A percentile compares a stretch with the other conserved stretches of the same genome.
Conservation (phyloP, 2,329 filamentous ascomycete genomes). For the Alternaria arborescens region DNA sequence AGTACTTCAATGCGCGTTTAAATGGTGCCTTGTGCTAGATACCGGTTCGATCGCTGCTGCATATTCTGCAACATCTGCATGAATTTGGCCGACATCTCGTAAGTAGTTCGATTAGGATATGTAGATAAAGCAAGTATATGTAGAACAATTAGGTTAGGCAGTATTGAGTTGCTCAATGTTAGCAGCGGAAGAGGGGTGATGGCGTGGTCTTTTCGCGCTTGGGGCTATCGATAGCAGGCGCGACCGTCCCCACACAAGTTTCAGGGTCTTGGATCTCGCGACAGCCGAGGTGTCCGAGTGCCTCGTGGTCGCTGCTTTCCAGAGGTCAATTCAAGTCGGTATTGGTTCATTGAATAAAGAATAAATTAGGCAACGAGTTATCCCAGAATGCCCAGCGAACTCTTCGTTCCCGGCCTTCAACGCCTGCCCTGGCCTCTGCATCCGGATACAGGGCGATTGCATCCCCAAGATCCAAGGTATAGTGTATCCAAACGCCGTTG, state of each 20-base stretch:
- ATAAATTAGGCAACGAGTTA: not conserved
- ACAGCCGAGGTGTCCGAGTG: not conserved
- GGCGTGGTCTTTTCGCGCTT: slow-evolving; percentile 6
- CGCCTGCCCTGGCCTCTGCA: not conserved
- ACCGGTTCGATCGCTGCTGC: slow-evolving; percentile 15
- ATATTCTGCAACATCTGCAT: slow-evolving; percentile 26
- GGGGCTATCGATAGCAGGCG: slow-evolving; percentile 7
- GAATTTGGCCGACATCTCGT: slow-evolving; percentile 22
- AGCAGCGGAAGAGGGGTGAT: not conserved
- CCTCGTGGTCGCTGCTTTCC: not conserved
- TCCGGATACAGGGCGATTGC: not conserved
- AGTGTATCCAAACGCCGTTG: slow-evolving; percentile 10
- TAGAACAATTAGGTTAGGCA: not conserved
- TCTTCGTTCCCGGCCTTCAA: not conserved
- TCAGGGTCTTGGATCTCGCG: not conserved
- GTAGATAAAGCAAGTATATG: not conserved
- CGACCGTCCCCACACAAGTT: not conserved
- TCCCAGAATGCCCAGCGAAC: not conserved
- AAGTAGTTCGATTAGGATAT: not conserved
- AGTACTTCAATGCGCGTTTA: not conserved
- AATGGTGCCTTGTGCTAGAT: not conserved
- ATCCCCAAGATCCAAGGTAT: slow-evolving; percentile 4
- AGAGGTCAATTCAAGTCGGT: not conserved
- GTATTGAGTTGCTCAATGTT: not conserved
- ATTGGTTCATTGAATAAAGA: not conserved